Evolutionary conservation across 2,329 filamentous ascomycete genomes (phyloP), one percentile per base, ranked within the genome.

Genomic region (Scortechinia acanthostroma): DNA sequence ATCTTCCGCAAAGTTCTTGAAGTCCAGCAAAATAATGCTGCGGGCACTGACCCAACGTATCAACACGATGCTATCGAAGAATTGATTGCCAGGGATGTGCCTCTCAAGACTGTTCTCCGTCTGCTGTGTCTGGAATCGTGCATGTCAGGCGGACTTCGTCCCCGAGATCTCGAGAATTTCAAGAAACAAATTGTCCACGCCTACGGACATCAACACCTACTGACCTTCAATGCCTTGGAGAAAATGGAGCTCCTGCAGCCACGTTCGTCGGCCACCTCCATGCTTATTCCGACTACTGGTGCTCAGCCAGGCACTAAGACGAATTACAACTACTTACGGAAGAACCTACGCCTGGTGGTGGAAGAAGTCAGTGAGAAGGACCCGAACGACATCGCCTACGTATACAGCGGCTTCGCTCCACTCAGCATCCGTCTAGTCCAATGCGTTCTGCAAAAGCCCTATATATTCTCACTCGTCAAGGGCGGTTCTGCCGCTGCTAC

Each of bases 351-450:
- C 22, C 65, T 86, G 21, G 81, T 83, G 57, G 71, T 83, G 43
- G 81, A 86, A 53, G 82, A 84, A 53, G 80, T 86, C 22, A 80
- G 82, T 53, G 81, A 86, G 58, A 70, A 78, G 35, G 74, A 80
- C 15, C 81, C 81, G 1, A 72, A 77, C 47, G 81, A 86, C 53
- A 72, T 84, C 46, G 73, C 78, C 6, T 86, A 85, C 50, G 78
- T 83, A 16, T 86, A 83, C 59, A 80, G 75, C 28, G 82, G 82
- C 28, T 86, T 85, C 51, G 81, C 82, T 3, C 81, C 81, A 0
- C 66, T 86, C 6, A 80, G 74, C 49, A 68, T 85, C 15, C 71
- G 81, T 4, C 64, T 86, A 2, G 73, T 86, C 14, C 82, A 86
- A 55, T 78, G 76, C 49, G 68, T 85, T 19, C 62, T 86, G 40